phyloP scores from a whole-genome alignment of 2,329 filamentous ascomycete species.

The Ascochyta clinopodiicola region DNA sequence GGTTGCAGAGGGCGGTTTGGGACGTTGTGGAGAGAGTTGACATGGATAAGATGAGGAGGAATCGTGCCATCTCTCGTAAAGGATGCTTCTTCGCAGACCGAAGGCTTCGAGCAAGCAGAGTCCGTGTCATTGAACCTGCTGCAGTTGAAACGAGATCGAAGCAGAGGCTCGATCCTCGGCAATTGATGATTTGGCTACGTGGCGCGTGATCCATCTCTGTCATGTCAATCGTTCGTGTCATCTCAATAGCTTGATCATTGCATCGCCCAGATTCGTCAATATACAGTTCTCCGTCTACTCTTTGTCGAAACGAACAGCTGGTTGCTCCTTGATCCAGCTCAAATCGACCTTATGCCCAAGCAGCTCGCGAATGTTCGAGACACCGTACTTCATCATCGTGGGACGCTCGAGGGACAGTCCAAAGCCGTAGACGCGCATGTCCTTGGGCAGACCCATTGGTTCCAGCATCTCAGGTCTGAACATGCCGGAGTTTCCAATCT shows the following conservation, averaged over 20 bases:
- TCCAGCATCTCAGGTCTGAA: slow-evolving; percentile 98
- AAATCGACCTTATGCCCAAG: slow-evolving; percentile 95
- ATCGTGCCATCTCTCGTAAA: too few species aligned
- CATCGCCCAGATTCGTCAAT: neutral
- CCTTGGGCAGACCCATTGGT: slow-evolving; percentile 89
- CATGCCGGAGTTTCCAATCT: slow-evolving; percentile 98
- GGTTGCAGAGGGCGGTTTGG: too few species aligned
- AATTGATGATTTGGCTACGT: neutral
- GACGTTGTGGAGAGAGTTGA: too few species aligned
- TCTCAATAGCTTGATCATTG: neutral
- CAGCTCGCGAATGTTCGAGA: slow-evolving; percentile 86
- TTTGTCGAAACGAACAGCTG: slow-evolving; percentile 88
- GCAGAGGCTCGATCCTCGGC: too few species aligned
- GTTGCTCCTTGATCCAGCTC: slow-evolving; percentile 88
- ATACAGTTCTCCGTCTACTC: slow-evolving; percentile 55
- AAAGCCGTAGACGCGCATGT: slow-evolving; percentile 93
- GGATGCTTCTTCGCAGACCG: too few species aligned
- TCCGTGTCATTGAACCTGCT: too few species aligned
- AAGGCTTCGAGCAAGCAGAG: too few species aligned
- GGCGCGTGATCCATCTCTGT: neutral
- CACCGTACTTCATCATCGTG: slow-evolving; percentile 91
- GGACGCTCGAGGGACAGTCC: slow-evolving; percentile 90
- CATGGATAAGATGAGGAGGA: too few species aligned
- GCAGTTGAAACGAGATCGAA: too few species aligned
- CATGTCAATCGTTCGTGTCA: neutral